Percentiles rank a stretch among this genome's conserved stretches.
Evolutionary conservation across 1,139 yeast genomes (phyloP).

Genomic region (Debaryomyces udenii): DNA sequence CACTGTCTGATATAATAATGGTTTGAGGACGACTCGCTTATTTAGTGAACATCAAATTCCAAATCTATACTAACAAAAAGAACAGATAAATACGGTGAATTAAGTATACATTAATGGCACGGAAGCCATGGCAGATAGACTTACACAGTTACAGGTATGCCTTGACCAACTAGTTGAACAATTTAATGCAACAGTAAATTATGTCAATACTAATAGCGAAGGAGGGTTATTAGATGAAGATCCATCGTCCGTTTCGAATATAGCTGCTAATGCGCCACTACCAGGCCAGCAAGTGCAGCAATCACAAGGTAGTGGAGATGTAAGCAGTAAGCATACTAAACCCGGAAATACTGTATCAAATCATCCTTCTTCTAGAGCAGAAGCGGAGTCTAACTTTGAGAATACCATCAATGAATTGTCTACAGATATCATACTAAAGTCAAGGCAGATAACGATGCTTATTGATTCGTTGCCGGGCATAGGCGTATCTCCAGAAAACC

Average conservation of each 20-base stretch:
- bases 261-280: slow-evolving; percentile 52
- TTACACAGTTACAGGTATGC: slow-evolving; percentile 90
- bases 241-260: slow-evolving; percentile 40
- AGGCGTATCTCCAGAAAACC: slow-evolving; percentile 79
- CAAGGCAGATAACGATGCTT: slow-evolving; percentile 82
- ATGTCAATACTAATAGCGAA: slow-evolving; percentile 61
- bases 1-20: neutral
- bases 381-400: slow-evolving; percentile 39
- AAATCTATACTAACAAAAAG: neutral
- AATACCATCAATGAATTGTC: slow-evolving; percentile 73
- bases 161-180: slow-evolving; percentile 91
- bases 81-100: neutral
- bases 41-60: neutral
- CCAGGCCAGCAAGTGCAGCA: slow-evolving; percentile 32
- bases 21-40: slow-evolving; percentile 4
- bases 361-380: slow-evolving; percentile 20
- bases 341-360: slow-evolving; percentile 22
- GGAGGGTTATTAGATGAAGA: slow-evolving; percentile 44
- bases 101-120: neutral
- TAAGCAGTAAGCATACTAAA: slow-evolving; percentile 26
- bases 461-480: slow-evolving; percentile 93
- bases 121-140: slow-evolving; percentile 68
- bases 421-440: slow-evolving; percentile 79
- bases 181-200: slow-evolving; percentile 86
- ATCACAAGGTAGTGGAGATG: slow-evolving; percentile 24